These are phyloP conservation scores for Pneumocystis sp. DNA, from an alignment of 1,139 yeast species.

Conservation along the genomic window DNA sequence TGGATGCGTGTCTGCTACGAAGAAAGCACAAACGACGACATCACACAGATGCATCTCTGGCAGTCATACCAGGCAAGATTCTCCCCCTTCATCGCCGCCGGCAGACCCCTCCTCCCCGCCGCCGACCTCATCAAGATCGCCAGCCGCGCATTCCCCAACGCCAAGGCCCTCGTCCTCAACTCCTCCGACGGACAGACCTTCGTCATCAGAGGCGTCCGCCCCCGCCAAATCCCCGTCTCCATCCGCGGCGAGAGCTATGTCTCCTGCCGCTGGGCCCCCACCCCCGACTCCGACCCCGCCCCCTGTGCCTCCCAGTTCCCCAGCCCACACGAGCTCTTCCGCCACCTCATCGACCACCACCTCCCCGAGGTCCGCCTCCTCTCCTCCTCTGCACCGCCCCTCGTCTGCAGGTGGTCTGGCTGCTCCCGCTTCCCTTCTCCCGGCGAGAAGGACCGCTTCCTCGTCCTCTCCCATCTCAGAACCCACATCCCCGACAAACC, in stretches of 20 bases:
- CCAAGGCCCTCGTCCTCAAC: conserved; percentile 80
- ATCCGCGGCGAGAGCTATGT: conserved; percentile 19
- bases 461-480: conserved; percentile 14
- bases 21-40: conserved; percentile 62
- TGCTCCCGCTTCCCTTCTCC: conserved; percentile 14
- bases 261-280: conserved; percentile 15
- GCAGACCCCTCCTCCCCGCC: conserved; percentile 66
- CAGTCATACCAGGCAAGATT: conserved; percentile 84
- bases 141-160: conserved; percentile 74
- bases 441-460: conserved; percentile 11
- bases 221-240: conserved; percentile 39
- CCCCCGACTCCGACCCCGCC: neutral
- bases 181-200: conserved; percentile 46
- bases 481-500: conserved; percentile 16
- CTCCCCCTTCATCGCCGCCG: conserved; percentile 35
- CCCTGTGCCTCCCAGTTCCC: conserved; percentile 13
- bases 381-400: conserved; percentile 2
- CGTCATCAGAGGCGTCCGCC: conserved; percentile 79
- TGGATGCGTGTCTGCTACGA: conserved; percentile 87
- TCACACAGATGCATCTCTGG: conserved; percentile 92
- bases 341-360: conserved; percentile 16
- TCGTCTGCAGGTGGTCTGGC: conserved; percentile 13
- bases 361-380: conserved; percentile 7
- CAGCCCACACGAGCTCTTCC: conserved; percentile 13
- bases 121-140: conserved; percentile 94